Percentiles rank a stretch among this genome's conserved stretches.
Conservation (phyloP, 2,329 filamentous ascomycete species). For the Aspergillus puulaauensis region DNA sequence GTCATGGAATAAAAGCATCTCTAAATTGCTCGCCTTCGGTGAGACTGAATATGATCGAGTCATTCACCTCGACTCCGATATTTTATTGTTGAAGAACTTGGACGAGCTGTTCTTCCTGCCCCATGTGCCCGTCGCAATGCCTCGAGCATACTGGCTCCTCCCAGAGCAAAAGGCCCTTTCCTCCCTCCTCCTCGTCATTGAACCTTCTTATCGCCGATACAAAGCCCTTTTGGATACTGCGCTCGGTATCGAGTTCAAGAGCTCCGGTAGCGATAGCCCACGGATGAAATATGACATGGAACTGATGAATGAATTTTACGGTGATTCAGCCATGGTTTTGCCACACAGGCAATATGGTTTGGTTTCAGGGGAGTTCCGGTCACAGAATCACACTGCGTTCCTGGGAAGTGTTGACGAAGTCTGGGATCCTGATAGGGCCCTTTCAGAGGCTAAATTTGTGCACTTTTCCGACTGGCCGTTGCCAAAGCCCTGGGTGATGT, state of each 20-base stretch:
- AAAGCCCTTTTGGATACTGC: constrained; percentile 28
- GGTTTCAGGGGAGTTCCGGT: constrained; percentile 63
- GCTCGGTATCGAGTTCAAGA: constrained; percentile 14
- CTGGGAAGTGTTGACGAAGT: constrained; percentile 50
- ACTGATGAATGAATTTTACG: constrained; percentile 63
- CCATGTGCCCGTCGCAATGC: constrained; percentile 61
- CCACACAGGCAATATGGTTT: constrained; percentile 65
- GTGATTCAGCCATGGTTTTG: constrained; percentile 58
- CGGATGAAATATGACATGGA: constrained; percentile 62
- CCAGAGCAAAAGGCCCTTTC: constrained; percentile 56
- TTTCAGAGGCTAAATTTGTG: constrained; percentile 63
- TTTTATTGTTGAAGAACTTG: constrained; percentile 61
- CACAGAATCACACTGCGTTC: constrained; percentile 52
- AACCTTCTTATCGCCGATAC: constrained; percentile 56
- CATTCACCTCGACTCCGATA: constrained; percentile 63
- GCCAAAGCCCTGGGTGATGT: constrained; percentile 62
- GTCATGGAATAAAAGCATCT: constrained; percentile 65
- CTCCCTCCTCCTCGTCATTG: constrained; percentile 61
- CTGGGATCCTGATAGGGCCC: constrained; percentile 60
- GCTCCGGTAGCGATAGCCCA: constrained; percentile 9
- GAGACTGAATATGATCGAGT: constrained; percentile 62
- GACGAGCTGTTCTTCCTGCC: constrained; percentile 72
- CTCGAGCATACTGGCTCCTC: constrained; percentile 69
- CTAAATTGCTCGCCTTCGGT: constrained; percentile 69
- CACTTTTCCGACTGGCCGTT: constrained; percentile 73